These are phyloP conservation scores for Spencermartinsiella europaea DNA, from an alignment of 805 yeast species.

Conservation along the genomic window DNA sequence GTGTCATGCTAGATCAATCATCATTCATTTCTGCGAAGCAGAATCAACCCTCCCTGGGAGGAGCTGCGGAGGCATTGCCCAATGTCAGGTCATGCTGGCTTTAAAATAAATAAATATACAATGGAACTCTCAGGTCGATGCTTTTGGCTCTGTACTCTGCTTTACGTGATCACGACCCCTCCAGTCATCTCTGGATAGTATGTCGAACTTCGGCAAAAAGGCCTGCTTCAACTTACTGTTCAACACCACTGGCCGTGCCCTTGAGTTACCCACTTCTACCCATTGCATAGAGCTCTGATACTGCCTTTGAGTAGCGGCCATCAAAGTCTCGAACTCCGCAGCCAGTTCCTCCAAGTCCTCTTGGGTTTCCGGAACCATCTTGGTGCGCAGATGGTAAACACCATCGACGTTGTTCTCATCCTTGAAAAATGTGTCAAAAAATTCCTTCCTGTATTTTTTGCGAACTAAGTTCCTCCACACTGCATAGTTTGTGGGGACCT, in stretches of 20 bases:
- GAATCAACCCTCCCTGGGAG: not conserved
- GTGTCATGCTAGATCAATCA: too few relatives aligned
- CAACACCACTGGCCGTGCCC: slow-evolving; percentile 3
- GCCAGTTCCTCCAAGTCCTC: slow-evolving; percentile 6
- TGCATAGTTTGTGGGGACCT: slow-evolving; percentile 21
- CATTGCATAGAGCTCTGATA: slow-evolving; percentile 6
- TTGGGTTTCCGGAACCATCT: slow-evolving; percentile 8
- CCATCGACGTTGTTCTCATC: slow-evolving; percentile 14
- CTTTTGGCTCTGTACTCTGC: too few relatives aligned
- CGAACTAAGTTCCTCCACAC: slow-evolving; percentile 17
- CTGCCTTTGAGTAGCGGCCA: slow-evolving; percentile 7
- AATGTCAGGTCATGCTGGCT: too few relatives aligned
- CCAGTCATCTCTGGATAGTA: too few relatives aligned
- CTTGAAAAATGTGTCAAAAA: slow-evolving; percentile 9
- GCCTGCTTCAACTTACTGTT: slow-evolving; percentile 5
- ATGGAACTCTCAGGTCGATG: too few relatives aligned
- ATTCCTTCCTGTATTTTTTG: not conserved
- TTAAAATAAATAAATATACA: too few relatives aligned
- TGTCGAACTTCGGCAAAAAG: too few relatives aligned
- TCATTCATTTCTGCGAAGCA: not conserved
- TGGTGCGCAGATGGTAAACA: slow-evolving; percentile 11
- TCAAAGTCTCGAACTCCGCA: slow-evolving; percentile 8
- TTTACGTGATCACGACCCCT: too few relatives aligned
- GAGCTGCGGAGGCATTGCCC: not conserved
- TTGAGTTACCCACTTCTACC: slow-evolving; percentile 15